A percentile compares a stretch with the other conserved stretches of the same genome.
These are phyloP conservation scores for Suhomyces maxii DNA, from an alignment of 1,139 yeast genomes.

Conservation along the genomic window DNA sequence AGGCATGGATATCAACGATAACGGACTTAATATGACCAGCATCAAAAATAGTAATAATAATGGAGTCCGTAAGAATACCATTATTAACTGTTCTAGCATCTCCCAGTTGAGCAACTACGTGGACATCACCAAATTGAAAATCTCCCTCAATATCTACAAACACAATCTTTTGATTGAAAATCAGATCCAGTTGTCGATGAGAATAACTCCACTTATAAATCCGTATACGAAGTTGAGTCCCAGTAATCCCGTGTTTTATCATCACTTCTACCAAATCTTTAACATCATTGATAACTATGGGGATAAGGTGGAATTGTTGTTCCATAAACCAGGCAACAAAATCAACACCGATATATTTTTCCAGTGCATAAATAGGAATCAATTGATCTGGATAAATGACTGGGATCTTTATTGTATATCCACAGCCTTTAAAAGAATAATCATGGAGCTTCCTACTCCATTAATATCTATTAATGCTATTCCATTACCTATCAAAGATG, in stretches of 20 bases:
- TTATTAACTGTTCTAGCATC: slow-evolving; percentile 55
- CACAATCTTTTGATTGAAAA: slow-evolving; percentile 34
- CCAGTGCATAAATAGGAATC: slow-evolving; percentile 56
- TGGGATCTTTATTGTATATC: slow-evolving; percentile 65
- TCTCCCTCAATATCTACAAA: slow-evolving; percentile 71
- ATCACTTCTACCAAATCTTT: slow-evolving; percentile 51
- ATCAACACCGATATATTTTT: slow-evolving; percentile 49
- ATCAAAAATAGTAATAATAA: too few relatives aligned
- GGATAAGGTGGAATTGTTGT: slow-evolving; percentile 45
- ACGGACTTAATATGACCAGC: too few relatives aligned
- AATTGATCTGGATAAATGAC: slow-evolving; percentile 56
- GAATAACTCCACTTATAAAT: slow-evolving; percentile 24
- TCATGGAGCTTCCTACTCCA: slow-evolving; percentile 45
- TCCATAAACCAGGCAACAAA: slow-evolving; percentile 61
- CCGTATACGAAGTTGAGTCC: slow-evolving; percentile 23
- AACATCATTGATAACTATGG: slow-evolving; percentile 49
- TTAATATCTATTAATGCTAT: slow-evolving; percentile 47
- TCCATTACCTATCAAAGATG: slow-evolving; percentile 49
- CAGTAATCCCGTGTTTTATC: slow-evolving; percentile 34
- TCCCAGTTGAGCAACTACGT: slow-evolving; percentile 62
- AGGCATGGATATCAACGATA: not conserved
- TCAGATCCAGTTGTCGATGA: slow-evolving; percentile 21
- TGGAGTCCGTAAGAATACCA: slow-evolving; percentile 22
- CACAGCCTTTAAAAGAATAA: slow-evolving; percentile 50
- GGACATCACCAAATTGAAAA: slow-evolving; percentile 74